These are phyloP conservation scores for Fusarium phyllophilum DNA, from an alignment of 2,329 filamentous ascomycete genomes.

Conservation along the genomic window DNA sequence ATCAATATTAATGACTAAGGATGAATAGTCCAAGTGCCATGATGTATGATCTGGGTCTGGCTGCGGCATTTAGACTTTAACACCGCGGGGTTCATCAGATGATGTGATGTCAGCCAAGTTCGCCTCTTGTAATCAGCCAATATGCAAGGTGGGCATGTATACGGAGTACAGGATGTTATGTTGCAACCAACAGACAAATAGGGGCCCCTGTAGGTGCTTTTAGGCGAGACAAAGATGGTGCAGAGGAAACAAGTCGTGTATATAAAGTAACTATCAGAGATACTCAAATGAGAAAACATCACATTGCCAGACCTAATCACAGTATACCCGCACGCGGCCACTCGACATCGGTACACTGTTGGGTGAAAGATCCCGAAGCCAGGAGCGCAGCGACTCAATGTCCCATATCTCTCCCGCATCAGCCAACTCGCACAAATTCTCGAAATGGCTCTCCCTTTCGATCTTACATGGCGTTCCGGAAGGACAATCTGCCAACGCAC, in stretches of 20 bases:
- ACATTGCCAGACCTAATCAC: background rate
- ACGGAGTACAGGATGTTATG: background rate
- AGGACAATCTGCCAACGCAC: background rate
- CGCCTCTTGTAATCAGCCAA: background rate
- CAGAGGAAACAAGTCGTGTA: background rate
- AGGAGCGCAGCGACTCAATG: slow-evolving; percentile 2
- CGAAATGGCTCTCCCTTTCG: background rate
- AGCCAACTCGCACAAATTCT: slow-evolving; percentile 1
- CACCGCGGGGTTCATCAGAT: background rate
- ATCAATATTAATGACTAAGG: background rate
- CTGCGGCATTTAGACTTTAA: background rate
- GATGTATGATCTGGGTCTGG: too few relatives aligned
- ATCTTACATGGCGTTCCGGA: background rate
- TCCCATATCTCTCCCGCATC: slow-evolving; percentile 12
- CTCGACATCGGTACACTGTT: background rate
- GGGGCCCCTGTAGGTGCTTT: background rate
- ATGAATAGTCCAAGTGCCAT: background rate
- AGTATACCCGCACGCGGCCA: background rate
- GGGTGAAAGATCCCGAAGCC: background rate
- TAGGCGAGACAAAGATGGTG: background rate
- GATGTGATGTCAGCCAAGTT: background rate
- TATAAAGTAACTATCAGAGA: background rate
- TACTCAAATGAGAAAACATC: too few relatives aligned
- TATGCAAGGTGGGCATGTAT: background rate
- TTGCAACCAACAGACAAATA: background rate